Evolutionary conservation across 2,329 filamentous ascomycete species (phyloP).

Genomic region (Raffaelea ambrosiae): DNA sequence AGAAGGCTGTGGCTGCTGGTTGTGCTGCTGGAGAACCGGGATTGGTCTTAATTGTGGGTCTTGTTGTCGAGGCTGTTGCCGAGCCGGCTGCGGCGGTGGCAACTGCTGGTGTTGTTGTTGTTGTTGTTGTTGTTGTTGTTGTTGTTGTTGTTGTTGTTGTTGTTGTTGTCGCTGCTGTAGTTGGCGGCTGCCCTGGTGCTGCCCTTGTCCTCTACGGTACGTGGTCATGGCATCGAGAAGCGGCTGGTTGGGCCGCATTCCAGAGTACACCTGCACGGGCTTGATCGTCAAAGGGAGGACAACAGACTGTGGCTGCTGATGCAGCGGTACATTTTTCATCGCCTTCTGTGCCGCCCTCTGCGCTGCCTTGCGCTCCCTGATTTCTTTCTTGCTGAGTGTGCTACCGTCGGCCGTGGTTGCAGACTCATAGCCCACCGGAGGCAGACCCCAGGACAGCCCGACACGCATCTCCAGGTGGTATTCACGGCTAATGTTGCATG

Average conservation of each 20-base stretch:
- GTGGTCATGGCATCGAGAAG: constrained; percentile 54
- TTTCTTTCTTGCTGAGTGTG: constrained; percentile 4
- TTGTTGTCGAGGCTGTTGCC: no score
- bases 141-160: not conserved
- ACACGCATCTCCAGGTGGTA: constrained; percentile 81
- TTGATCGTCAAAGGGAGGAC: constrained; percentile 71
- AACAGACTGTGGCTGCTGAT: constrained; percentile 55
- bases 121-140: constrained; percentile 3
- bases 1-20: no score
- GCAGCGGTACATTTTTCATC: constrained; percentile 19
- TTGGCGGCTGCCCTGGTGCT: constrained; percentile 4
- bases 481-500: constrained; percentile 74
- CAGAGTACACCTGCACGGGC: constrained; percentile 71
- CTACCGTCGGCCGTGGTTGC: not conserved
- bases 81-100: no score
- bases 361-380: constrained; percentile 11
- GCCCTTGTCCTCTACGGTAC: no score
- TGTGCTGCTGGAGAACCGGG: no score
- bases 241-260: constrained; percentile 70
- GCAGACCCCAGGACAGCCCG: constrained; percentile 65
- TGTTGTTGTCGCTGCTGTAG: not conserved
- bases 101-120: not conserved
- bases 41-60: no score
- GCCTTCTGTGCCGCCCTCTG: constrained; percentile 24
- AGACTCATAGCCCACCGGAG: constrained; percentile 20